These are phyloP conservation scores for Quercus suber DNA, from an alignment of 306 rosid genomes.

Conservation along the genomic window DNA sequence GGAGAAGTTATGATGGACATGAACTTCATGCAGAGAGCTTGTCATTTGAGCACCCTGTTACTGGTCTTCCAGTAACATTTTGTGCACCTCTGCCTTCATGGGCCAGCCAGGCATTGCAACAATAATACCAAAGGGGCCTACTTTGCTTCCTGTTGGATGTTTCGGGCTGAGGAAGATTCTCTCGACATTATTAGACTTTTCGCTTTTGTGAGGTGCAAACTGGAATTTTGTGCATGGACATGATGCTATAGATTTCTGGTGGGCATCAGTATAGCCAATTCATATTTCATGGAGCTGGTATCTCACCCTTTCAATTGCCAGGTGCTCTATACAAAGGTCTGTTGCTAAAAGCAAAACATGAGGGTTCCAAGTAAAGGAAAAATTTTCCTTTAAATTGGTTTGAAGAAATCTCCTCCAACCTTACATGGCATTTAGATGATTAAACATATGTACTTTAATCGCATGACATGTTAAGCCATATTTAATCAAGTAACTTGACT, in stretches of 20 bases:
- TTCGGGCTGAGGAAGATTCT: not conserved
- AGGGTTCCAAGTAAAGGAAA: not conserved
- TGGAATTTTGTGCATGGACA: not conserved
- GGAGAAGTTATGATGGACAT: constrained; percentile 44
- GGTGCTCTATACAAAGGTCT: not conserved
- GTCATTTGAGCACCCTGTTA: constrained; percentile 70
- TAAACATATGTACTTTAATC: too few relatives aligned
- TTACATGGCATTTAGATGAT: too few relatives aligned
- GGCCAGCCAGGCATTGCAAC: constrained; percentile 48
- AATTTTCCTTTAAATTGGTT: too few relatives aligned
- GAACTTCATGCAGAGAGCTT: constrained; percentile 90
- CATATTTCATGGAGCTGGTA: not conserved
- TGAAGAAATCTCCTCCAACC: too few relatives aligned
- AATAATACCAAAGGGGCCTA: not conserved
- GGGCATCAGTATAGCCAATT: not conserved
- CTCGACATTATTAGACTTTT: not conserved
- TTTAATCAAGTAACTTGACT: too few relatives aligned
- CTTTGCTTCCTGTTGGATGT: not conserved
- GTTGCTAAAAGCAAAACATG: not conserved
- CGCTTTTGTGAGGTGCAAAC: not conserved
- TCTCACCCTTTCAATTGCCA: not conserved
- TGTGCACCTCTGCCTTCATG: constrained; percentile 69
- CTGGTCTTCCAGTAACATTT: constrained; percentile 43
- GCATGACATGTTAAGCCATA: too few relatives aligned
- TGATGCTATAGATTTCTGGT: not conserved